A percentile compares a stretch with the other conserved stretches of the same genome.
These are phyloP conservation scores for Ophiocordyceps camponoti-leonardi DNA, from an alignment of 2,329 filamentous ascomycete species.

Conservation along the genomic window DNA sequence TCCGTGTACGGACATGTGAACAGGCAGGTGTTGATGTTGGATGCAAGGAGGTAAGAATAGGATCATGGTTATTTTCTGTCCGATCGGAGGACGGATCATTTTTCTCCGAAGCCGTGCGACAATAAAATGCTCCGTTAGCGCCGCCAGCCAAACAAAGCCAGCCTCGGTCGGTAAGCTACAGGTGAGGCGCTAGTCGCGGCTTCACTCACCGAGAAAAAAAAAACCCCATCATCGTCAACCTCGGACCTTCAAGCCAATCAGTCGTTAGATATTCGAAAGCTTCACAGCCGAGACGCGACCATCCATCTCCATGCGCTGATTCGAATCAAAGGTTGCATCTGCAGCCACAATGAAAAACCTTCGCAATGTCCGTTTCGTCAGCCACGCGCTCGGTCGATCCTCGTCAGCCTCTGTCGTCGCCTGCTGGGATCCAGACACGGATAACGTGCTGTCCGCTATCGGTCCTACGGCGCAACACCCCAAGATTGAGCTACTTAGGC, in stretches of 20 bases:
- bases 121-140: too few relatives aligned
- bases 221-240: background rate
- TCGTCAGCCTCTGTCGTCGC: conserved; percentile 42
- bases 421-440: conserved; percentile 70
- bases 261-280: background rate
- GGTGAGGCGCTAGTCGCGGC: too few relatives aligned
- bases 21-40: too few relatives aligned
- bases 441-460: conserved; percentile 67
- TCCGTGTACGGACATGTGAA: too few relatives aligned
- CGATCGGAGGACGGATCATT: too few relatives aligned
- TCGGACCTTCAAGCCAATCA: background rate
- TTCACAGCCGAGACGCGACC: background rate
- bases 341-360: conserved; percentile 62
- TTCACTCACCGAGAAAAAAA: too few relatives aligned
- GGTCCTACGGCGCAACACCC: conserved; percentile 57
- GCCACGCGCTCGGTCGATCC: conserved; percentile 40
- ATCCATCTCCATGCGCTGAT: conserved; percentile 1
- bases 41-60: too few relatives aligned
- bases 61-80: too few relatives aligned
- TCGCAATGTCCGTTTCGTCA: conserved; percentile 54
- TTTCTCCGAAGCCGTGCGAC: too few relatives aligned
- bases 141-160: too few relatives aligned
- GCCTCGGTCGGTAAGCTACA: too few relatives aligned
- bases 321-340: background rate
- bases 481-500: conserved; percentile 52